Conservation (phyloP, 805 yeast species). For the Candida xiaguanensis region DNA sequence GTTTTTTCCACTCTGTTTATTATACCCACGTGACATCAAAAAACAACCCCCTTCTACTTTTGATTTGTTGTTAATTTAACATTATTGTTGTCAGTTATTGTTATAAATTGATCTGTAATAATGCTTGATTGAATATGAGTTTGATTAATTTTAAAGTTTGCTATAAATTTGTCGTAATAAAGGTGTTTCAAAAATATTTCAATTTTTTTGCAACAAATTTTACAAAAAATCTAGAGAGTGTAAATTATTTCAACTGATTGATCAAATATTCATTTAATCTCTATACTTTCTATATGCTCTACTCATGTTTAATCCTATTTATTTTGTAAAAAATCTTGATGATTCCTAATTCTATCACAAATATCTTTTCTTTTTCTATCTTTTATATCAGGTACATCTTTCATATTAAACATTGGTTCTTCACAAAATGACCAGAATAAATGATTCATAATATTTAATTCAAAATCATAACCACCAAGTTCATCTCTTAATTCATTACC, state of each 20-base stretch:
- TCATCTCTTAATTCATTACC: slow-evolving; percentile 21
- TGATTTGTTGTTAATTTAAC: too few relatives aligned
- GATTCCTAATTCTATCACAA: slow-evolving; percentile 22
- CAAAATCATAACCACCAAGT: slow-evolving; percentile 25
- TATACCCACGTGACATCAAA: neutral
- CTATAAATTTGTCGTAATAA: too few relatives aligned
- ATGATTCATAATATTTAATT: slow-evolving; percentile 23
- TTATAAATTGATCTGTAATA: too few relatives aligned
- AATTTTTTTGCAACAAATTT: too few relatives aligned
- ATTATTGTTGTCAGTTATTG: too few relatives aligned
- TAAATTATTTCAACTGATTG: neutral
- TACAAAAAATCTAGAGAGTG: too few relatives aligned
- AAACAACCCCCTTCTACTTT: neutral
- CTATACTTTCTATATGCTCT: slow-evolving; percentile 4
- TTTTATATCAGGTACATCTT: slow-evolving; percentile 18
- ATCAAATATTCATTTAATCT: neutral
- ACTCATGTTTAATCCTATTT: slow-evolving; percentile 7
- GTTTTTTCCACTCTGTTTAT: slow-evolving; percentile 9
- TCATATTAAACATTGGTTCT: slow-evolving; percentile 17
- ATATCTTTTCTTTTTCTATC: slow-evolving; percentile 19
- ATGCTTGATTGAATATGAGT: too few relatives aligned
- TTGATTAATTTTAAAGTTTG: too few relatives aligned
- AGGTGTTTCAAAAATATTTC: too few relatives aligned
- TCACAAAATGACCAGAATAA: slow-evolving; percentile 28
- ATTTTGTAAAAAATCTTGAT: slow-evolving; percentile 19